Base-by-base conservation (phyloP, 257 asterid genomes). In the Solanum peruvianum region DNA sequence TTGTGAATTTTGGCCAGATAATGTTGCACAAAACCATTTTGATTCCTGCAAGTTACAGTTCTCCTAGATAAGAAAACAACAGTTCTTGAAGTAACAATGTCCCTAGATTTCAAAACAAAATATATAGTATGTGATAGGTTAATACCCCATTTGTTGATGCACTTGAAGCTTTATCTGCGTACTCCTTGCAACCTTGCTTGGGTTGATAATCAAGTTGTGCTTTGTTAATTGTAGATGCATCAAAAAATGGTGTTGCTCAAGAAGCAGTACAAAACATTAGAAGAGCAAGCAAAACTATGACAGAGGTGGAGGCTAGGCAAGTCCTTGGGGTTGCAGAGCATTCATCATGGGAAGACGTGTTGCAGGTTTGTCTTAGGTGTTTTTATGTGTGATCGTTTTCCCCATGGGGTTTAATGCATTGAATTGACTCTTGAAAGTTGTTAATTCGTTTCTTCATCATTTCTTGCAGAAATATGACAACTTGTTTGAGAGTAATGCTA, bases 221-320 rank as follows among this genome's bases (percentile, higher is more conserved):
- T 49, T 78, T 7, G 42, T 11, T 47, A 66, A 81, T 76, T 81
- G 89, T 89, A 94, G 98, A 94, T 82, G 98, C 98, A 37, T 89
- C 98, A 35, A 94, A 93, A 91, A 92, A 88, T 31, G 97, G 97
- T 20, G 98, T 92, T 82, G 96, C 98, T 81, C 95, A 94, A 86
- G 97, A 94, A 90, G 93, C 96, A 23, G 91, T 91, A 86, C 93
- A 92, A 71, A 93, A 92, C 90, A 66, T 93, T 62, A 91, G 70
- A 88, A 88, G 88, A 85, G 93, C 92, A 84, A 80, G 95, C 90
- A 94, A 94, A 91, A 47, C 75, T 62, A 95, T 95, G 98, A 86
- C 97, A 0, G 98, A 94, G 90, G 66, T 92, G 35, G 97, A 95
- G 92, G 98, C 98, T 5, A 93, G 97, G 90, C 95, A 95, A 89